Evolutionary conservation across 2,329 filamentous ascomycete genomes (phyloP).

Genomic region (Ophiostoma novo-ulmi): DNA sequence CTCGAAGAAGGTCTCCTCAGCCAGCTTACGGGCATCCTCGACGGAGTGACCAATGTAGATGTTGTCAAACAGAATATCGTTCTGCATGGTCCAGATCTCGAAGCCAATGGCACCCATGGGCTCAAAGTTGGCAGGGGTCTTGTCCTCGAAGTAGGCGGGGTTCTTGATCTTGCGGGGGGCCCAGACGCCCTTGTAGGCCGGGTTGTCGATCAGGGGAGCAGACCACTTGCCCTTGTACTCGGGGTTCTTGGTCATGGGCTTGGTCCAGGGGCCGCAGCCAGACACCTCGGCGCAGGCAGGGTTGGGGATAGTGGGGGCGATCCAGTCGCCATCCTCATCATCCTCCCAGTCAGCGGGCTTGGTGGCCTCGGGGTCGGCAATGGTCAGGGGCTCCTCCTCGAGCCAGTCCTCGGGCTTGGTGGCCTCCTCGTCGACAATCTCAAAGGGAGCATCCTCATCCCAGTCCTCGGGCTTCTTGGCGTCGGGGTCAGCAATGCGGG

Average conservation of each 20-base stretch:
- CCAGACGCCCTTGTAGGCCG: conserved; percentile 95
- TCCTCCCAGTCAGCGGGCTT: conserved; percentile 99
- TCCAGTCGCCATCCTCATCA: conserved; percentile 98
- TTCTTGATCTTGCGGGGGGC: conserved; percentile 93
- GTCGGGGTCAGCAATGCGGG: conserved; percentile 84
- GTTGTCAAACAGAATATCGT: conserved; percentile 98
- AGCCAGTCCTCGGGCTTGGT: conserved; percentile 94
- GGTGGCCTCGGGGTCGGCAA: conserved; percentile 88
- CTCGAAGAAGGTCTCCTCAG: conserved; percentile 80
- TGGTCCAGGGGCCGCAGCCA: conserved; percentile 89
- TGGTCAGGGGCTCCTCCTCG: conserved; percentile 73
- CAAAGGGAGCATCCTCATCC: conserved; percentile 96
- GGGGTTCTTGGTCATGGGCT: conserved; percentile 90
- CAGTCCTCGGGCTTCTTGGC: conserved; percentile 97
- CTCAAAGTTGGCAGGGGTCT: conserved; percentile 93
- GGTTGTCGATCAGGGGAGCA: conserved; percentile 91
- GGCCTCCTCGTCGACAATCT: conserved; percentile 91
- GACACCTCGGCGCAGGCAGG: conserved; percentile 90
- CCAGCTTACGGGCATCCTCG: conserved; percentile 84
- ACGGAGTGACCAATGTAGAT: conserved; percentile 98
- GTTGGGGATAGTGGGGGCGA: conserved; percentile 85
- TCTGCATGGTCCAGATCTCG: conserved; percentile 99
- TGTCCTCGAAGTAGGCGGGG: conserved; percentile 95
- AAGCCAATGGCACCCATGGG: conserved; percentile 98
- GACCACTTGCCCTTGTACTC: conserved; percentile 99